phyloP scores from a whole-genome alignment of 2,329 filamentous ascomycete genomes.

The Nothophoma quercina region DNA sequence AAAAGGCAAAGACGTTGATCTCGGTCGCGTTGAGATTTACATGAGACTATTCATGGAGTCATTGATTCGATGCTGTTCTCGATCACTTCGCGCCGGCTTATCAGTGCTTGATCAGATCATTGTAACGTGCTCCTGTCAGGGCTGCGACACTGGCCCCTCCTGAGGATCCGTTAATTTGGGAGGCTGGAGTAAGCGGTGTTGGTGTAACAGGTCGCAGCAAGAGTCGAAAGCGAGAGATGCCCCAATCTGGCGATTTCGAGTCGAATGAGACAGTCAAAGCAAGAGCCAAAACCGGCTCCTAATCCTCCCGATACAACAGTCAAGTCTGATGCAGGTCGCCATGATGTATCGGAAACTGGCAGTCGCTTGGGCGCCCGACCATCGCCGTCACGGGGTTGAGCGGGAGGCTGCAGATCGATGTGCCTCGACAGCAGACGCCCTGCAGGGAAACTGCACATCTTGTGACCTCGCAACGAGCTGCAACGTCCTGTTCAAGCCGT shows the following conservation, averaged over 20 bases:
- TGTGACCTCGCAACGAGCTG: constrained; percentile 41
- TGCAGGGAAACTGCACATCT: constrained; percentile 41
- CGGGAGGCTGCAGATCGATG: constrained; percentile 49
- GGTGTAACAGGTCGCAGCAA: constrained; percentile 40
- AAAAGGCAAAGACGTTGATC: not conserved
- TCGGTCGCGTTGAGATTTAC: not conserved
- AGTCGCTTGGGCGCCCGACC: constrained; percentile 38
- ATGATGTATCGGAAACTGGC: constrained; percentile 37
- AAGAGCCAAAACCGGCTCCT: constrained; percentile 34
- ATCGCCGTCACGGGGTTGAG: constrained; percentile 40
- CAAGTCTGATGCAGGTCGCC: constrained; percentile 45
- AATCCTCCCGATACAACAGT: constrained; percentile 38
- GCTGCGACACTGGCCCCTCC: constrained; percentile 35
- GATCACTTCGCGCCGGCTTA: constrained; percentile 17
- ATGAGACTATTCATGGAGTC: constrained; percentile 8
- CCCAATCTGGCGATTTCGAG: constrained; percentile 20
- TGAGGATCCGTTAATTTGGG: constrained; percentile 31
- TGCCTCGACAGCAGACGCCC: constrained; percentile 40
- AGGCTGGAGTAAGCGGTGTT: constrained; percentile 33
- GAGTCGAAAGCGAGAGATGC: constrained; percentile 20
- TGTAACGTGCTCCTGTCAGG: constrained; percentile 27
- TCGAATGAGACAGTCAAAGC: constrained; percentile 42
- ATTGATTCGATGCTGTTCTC: constrained; percentile 5
- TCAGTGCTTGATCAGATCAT: constrained; percentile 37
- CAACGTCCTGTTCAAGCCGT: constrained; percentile 30